phyloP scores from a whole-genome alignment of 768 basidiomycete genomes.

The Suillus ampliporus region DNA sequence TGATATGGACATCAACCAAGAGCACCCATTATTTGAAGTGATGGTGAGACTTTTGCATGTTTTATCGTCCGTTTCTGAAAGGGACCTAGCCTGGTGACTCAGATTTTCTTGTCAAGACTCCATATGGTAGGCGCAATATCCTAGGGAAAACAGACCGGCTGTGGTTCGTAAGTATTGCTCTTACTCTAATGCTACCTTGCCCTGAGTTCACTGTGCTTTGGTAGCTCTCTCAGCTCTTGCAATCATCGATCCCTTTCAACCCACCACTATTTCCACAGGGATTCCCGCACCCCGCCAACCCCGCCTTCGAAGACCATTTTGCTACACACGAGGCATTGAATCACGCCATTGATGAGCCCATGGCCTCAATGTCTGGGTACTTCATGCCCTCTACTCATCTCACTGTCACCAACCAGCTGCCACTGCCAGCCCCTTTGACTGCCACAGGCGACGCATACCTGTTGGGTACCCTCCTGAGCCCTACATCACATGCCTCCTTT shows the following conservation, averaged over 20 bases:
- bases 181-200: neutral
- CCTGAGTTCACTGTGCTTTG: neutral
- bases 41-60: neutral
- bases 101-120: neutral
- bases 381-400: neutral
- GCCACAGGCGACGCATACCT: neutral
- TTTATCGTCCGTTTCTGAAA: neutral
- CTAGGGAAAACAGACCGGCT: neutral
- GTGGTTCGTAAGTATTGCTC: neutral
- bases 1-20: fast-evolving
- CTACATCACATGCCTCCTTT: neutral
- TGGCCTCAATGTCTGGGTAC: neutral
- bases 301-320: neutral
- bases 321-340: neutral
- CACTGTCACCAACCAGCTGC: neutral
- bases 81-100: neutral
- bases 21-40: neutral
- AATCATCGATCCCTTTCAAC: neutral
- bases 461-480: neutral
- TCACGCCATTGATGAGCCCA: neutral
- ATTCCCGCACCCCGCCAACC: neutral
- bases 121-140: neutral
- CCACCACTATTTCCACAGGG: neutral
- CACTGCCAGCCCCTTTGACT: neutral
- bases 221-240: neutral